Base-by-base conservation (phyloP, 2,329 filamentous ascomycete species). In the Rutstroemia sp. region DNA sequence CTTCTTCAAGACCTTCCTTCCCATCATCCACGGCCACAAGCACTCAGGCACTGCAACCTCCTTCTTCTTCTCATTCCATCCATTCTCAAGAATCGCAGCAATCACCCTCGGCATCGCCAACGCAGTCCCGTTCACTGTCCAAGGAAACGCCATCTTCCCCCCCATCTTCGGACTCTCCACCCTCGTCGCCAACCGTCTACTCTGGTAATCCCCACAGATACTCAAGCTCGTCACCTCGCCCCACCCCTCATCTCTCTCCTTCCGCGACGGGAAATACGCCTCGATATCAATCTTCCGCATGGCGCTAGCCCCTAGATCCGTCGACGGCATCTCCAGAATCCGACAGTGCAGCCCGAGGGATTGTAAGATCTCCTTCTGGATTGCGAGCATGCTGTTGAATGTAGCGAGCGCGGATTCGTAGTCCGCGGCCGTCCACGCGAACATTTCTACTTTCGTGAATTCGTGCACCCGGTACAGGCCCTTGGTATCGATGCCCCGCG, bases 371-470 rank as follows among this genome's bases (percentile, higher is more conserved):
- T 94, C 87, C 2, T 82, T 87, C 73, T 99, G 94, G 53, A 96
- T 86, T 58, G 83, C 80, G 51, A 96, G 75, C 77, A 99, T 90
- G 72, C 96, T 91, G 51, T 88, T 77, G 70, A 96, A 96, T 12
- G 92, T 65, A 0, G 79, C 74, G 7, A 78, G 74, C 0, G 83
- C 75, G 42, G 71, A 68, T 34, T 67, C 69, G 2, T 65, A 57
- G 53, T 82, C 77, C 1, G 88, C 83, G 30, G 78, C 65, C 4
- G 89, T 87, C 94, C 94, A 99, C 0, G 88, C 91, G 69, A 99
- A 97, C 78, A 99, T 85, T 72, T 99, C 94, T 0, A 99, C 92
- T 71, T 99, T 99, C 27, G 91, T 96, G 73, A 99, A 99, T 73
- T 99, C 94, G 73, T 99, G 94, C 3, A 99, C 94, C 27, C 94